Conservation (phyloP, 129 eudicot genomes). For the Saposhnikovia divaricata region DNA sequence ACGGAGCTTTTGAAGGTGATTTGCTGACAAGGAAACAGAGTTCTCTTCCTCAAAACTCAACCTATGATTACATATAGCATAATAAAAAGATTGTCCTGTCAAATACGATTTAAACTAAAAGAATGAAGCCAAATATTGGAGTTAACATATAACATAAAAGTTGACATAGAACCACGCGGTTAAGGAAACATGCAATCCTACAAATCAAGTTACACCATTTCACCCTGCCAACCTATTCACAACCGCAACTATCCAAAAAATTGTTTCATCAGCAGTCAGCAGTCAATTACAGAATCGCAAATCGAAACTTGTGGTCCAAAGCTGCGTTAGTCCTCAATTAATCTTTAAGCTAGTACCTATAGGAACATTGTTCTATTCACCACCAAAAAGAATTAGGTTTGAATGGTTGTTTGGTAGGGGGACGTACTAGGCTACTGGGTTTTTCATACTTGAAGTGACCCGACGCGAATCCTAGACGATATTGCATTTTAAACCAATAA, state of each 20-base stretch:
- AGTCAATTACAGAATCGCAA: not conserved
- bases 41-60: constrained; percentile 51
- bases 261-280: not conserved
- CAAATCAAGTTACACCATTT: not conserved
- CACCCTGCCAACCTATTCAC: not conserved
- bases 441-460: not conserved
- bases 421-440: not conserved
- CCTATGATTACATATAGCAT: constrained; percentile 32
- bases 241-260: not conserved
- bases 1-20: constrained; percentile 88
- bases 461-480: not conserved
- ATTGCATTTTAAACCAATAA: not conserved
- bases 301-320: not conserved
- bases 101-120: not conserved
- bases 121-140: not conserved
- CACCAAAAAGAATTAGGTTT: not conserved
- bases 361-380: not conserved
- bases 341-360: not conserved
- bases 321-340: not conserved
- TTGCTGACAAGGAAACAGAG: constrained; percentile 66
- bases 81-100: not conserved
- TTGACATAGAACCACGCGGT: not conserved
- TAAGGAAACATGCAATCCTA: not conserved
- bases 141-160: not conserved
- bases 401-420: not conserved